These are phyloP conservation scores for Jatropha podagrica DNA, from an alignment of 441 rosid genomes.

Conservation along the genomic window DNA sequence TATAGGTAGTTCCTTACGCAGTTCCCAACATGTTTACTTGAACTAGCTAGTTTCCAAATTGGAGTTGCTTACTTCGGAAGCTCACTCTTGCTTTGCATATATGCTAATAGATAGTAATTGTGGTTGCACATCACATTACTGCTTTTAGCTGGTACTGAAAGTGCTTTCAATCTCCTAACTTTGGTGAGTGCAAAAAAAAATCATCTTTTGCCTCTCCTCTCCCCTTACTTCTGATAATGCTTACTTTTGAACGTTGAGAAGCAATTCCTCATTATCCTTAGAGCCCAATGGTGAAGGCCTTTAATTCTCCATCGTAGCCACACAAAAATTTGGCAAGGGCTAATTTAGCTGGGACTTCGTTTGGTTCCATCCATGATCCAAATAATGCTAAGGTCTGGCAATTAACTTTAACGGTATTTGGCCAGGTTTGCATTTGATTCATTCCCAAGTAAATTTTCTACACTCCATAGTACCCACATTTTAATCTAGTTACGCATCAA, in stretches of 20 bases:
- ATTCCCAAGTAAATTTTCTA: slow-evolving; percentile 2
- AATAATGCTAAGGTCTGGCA: not conserved
- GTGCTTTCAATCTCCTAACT: not conserved
- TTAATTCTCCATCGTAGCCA: not conserved
- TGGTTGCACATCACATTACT: not conserved
- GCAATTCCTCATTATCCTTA: not conserved
- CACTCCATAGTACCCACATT: not conserved
- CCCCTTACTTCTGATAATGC: not conserved
- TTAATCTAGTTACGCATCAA: not conserved
- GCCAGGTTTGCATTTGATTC: not conserved
- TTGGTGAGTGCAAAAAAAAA: not conserved
- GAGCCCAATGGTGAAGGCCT: slow-evolving; percentile 2
- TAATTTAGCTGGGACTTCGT: not conserved
- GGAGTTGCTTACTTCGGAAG: not conserved
- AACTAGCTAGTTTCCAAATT: not conserved
- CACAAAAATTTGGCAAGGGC: not conserved
- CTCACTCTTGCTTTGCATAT: slow-evolving; percentile 1
- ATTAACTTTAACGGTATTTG: not conserved
- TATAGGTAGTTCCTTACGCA: not conserved
- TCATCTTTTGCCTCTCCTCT: not conserved
- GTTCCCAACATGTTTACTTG: not conserved
- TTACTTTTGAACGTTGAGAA: not conserved
- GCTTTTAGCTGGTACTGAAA: not conserved
- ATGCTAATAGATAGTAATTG: not conserved
- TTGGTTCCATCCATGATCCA: not conserved